Conservation (phyloP, 148 eudicot species). For the Camellia japonica region DNA sequence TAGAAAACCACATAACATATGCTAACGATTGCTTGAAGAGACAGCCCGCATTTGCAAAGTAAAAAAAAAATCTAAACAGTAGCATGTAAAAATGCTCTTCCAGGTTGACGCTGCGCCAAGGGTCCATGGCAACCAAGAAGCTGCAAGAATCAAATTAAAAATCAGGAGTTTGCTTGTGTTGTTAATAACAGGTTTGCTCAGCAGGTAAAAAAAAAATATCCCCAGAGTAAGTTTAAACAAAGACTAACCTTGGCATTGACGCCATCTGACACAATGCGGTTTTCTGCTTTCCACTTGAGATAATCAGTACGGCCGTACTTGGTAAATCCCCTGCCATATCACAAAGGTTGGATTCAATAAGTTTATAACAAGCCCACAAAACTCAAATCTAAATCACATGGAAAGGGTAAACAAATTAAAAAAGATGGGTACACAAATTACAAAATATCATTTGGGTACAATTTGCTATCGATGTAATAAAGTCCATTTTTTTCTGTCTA, state of each 20-base stretch:
- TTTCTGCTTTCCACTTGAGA: slow-evolving; percentile 39
- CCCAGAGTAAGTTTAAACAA: not conserved
- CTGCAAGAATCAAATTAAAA: slow-evolving; percentile 24
- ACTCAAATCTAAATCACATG: not conserved
- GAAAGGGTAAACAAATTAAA: not conserved
- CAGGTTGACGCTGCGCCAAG: slow-evolving; percentile 38
- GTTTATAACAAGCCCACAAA: not conserved
- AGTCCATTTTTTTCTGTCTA: too few relatives aligned
- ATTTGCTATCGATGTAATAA: too few relatives aligned
- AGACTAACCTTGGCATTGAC: slow-evolving; percentile 45
- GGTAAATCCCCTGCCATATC: slow-evolving; percentile 44
- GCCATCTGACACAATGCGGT: slow-evolving; percentile 45
- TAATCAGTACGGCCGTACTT: slow-evolving; percentile 46
- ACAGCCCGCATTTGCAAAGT: not conserved
- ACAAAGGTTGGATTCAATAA: not conserved
- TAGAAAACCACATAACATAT: not conserved
- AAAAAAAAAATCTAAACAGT: slow-evolving; percentile 15
- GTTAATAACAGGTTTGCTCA: not conserved
- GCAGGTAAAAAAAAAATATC: not conserved
- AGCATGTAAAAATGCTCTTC: slow-evolving; percentile 37
- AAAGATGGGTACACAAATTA: too few relatives aligned
- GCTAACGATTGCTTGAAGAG: not conserved
- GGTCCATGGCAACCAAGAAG: slow-evolving; percentile 48
- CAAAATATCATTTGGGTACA: not conserved
- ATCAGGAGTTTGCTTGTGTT: not conserved